Evolutionary conservation across 2,329 filamentous ascomycete species (phyloP), one percentile per base, ranked within the genome.

Genomic region (Diaporthe helianthi): DNA sequence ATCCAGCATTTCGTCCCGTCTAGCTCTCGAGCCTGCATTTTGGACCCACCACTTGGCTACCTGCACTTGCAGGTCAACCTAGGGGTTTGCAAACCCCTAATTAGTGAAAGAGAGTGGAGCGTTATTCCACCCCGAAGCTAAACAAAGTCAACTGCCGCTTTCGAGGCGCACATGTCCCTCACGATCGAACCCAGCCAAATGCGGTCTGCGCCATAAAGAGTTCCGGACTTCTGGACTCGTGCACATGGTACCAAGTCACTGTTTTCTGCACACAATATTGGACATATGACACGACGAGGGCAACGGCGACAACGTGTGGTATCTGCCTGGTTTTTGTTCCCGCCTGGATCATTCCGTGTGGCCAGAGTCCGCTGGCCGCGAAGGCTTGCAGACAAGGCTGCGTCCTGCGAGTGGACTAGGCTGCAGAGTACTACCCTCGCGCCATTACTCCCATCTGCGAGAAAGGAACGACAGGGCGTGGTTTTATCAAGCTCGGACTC

Each of bases 401-500:
- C 31, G 58, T 33, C 58, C 6, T 24, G 58, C 44, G 26, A 10
- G 3, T 22, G 41, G 29, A 36, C 58, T 24, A 63, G 58, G 58
- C 58, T 49, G 44, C 46, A 36, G 29, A 13, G 58, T 63, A 22
- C 29, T 29, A 26, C 36, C 22, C 41, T 36, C n/a, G 26, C 17
- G 9, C 19, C 44, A 5, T 36, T 9, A 7, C 24, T 12, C 26
- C 22, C 9, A n/a, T 15, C 41, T 4, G n/a, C 44, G 17, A 33
- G 41, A 7, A 12, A 24, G 15, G n/a, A 49, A 33, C 31, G 24
- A 10, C 6, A 47, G 41, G 58, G 58, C 26, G 41, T 61, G 58
- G 2, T 33, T 61, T 31, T 61, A 61, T 17, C 58, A 61, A 61
- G 29, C 58, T 61, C 26, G 58, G 58, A 36, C 58, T 41, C 33